Conservation (phyloP, 2,329 filamentous ascomycete species). For the Mariannaea elegans region DNA sequence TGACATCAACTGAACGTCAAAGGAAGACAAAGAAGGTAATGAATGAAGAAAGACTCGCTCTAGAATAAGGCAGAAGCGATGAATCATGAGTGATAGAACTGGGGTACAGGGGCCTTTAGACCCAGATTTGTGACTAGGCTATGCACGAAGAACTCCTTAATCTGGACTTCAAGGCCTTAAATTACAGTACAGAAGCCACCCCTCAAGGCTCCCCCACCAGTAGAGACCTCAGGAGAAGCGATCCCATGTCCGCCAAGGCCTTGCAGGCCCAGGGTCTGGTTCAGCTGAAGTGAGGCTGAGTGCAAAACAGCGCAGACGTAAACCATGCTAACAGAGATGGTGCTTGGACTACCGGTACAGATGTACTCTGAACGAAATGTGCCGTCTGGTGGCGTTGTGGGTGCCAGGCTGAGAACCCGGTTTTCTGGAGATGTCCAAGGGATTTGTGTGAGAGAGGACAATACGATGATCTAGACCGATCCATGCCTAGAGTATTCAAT, state of each 20-base stretch:
- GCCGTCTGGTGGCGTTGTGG: no score
- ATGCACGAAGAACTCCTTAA: no score
- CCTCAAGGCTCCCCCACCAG: neutral
- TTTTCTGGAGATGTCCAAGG: no score
- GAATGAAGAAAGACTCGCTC: neutral
- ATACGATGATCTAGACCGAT: no score
- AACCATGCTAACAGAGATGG: neutral
- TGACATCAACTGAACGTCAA: neutral
- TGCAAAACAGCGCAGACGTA: neutral
- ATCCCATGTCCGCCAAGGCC: slow-evolving; percentile 1
- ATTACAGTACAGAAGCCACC: no score
- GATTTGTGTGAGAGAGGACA: no score
- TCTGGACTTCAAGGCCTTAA: no score
- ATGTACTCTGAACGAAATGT: no score
- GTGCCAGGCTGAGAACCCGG: no score
- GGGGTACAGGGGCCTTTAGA: neutral
- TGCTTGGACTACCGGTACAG: no score
- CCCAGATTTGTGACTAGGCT: no score
- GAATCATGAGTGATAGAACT: neutral
- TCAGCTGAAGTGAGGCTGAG: slow-evolving; percentile 15
- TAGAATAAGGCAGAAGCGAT: neutral
- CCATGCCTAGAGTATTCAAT: no score
- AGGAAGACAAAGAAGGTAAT: neutral
- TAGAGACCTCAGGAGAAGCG: neutral
- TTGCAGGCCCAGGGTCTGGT: neutral